phyloP scores from a whole-genome alignment of 495 filamentous ascomycete species.

The Antarctomyces pellizariae region DNA sequence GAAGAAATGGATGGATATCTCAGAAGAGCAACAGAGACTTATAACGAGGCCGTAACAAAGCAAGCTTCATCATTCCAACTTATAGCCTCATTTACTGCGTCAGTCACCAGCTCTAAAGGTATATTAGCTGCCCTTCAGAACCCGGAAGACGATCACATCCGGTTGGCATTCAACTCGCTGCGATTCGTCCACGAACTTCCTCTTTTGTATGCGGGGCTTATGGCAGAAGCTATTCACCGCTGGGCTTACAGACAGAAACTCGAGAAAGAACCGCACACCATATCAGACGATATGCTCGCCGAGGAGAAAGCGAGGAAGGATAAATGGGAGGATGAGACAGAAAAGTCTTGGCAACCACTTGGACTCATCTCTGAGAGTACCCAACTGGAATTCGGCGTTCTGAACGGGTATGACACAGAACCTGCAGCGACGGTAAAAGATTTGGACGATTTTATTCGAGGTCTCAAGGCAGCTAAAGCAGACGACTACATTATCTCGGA shows the following conservation, averaged over 20 bases:
- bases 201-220: constrained; percentile 65
- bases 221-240: constrained; percentile 65
- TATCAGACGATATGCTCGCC: constrained; percentile 78
- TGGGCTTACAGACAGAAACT: constrained; percentile 84
- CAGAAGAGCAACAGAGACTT: constrained; percentile 34
- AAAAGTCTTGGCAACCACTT: too few species aligned
- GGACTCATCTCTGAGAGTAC: too few species aligned
- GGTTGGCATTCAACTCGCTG: constrained; percentile 53
- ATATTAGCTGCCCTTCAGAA: constrained; percentile 50
- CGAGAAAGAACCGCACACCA: constrained; percentile 52
- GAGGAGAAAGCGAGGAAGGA: constrained; percentile 87
- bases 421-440: constrained; percentile 34
- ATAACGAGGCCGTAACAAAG: constrained; percentile 31
- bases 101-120: constrained; percentile 41
- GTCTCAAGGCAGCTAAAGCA: constrained; percentile 23
- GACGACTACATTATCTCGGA: constrained; percentile 30
- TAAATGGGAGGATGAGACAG: too few species aligned
- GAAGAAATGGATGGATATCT: constrained; percentile 54
- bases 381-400: too few species aligned
- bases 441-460: constrained; percentile 37
- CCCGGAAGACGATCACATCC: constrained; percentile 36
- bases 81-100: constrained; percentile 54
- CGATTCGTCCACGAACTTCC: constrained; percentile 58
- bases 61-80: constrained; percentile 50
- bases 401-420: too few species aligned